phyloP scores from a whole-genome alignment of 2,329 filamentous ascomycete species.

The Diplocarpon rosae region DNA sequence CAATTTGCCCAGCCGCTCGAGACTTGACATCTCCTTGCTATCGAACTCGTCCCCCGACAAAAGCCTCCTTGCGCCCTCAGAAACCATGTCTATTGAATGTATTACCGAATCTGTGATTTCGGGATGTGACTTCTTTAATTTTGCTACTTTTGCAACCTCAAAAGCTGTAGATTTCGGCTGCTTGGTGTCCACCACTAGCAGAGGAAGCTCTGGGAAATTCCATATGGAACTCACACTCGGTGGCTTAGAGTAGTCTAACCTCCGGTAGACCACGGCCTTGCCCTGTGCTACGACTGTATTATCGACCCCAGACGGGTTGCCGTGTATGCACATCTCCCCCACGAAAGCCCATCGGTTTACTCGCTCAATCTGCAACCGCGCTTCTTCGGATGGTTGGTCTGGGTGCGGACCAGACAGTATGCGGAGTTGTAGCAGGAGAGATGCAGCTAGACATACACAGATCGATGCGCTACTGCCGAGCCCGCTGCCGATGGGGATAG shows the following conservation, averaged over 20 bases:
- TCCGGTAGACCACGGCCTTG: constrained; percentile 86
- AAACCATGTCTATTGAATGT: constrained; percentile 71
- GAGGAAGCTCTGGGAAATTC: constrained; percentile 83
- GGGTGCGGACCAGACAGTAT: constrained; percentile 83
- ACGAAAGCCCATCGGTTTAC: constrained; percentile 99
- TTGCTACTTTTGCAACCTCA: constrained; percentile 79
- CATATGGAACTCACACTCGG: constrained; percentile 67
- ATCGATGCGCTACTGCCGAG: constrained; percentile 92
- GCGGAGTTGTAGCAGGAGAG: constrained; percentile 77
- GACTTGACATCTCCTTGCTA: constrained; percentile 45
- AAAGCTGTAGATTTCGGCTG: constrained; percentile 75
- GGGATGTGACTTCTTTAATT: constrained; percentile 60
- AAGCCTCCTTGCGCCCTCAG: constrained; percentile 41
- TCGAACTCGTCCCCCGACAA: constrained; percentile 57
- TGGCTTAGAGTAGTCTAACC: constrained; percentile 65
- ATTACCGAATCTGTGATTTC: constrained; percentile 71
- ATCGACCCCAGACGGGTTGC: constrained; percentile 91
- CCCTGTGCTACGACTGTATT: constrained; percentile 92
- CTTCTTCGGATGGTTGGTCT: constrained; percentile 79
- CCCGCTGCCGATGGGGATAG: constrained; percentile 84
- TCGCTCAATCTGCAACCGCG: constrained; percentile 79
- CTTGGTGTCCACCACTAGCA: constrained; percentile 81
- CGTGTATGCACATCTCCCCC: constrained; percentile 92
- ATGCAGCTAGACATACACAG: constrained; percentile 75
- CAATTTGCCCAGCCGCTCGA: constrained; percentile 72